Base-by-base conservation (phyloP, 2,329 filamentous ascomycete genomes). In the Xylaria arbuscula region DNA sequence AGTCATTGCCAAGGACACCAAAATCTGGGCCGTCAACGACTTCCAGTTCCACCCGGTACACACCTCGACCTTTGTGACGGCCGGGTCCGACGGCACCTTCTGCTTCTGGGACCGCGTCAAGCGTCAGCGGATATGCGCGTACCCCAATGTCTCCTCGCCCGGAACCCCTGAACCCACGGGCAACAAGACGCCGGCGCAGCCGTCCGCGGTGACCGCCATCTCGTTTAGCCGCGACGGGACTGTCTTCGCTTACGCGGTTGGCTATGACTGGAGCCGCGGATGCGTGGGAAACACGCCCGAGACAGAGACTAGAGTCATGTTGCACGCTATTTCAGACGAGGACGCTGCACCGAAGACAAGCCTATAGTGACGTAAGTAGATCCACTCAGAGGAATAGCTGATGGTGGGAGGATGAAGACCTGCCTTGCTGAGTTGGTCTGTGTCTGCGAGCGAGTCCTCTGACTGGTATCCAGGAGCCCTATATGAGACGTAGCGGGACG, bases 181-280 rank as follows among this genome's bases (percentile, higher is more conserved):
- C 3, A 22, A 17, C 15, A 15, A 1, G 38, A 1, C 38, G 83
- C 82, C 22, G 87, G 9, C 11, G 8, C n/a, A 10, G 19, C 38
- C 36, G 1, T 1, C 85, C 58, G 84, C 87, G 58, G 90, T 93
- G 78, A 88, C 87, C 1, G 84, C 86, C 7, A 88, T 87, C 0
- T 85, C 83, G 34, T 92, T 92, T 81, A 89, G 86, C 75, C 82
- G 83, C 47, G 86, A 84, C 69, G 90, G 90, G 53, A 86, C 77
- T 57, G 81, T 86, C 60, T 85, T 87, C 73, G 86, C 85, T 1
- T 88, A 88, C 71, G 89, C 90, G 1, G 83, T 91, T 47, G 89
- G 88, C 75, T 93, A 93, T 76, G 90, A 93, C 76, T 93, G 90
- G 90, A 89, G 88, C 76, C 90, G 90, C 78, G 90, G 90, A 2